Base-by-base conservation (phyloP, 1,284 basidiomycete genomes). In the Trametes sp. region DNA sequence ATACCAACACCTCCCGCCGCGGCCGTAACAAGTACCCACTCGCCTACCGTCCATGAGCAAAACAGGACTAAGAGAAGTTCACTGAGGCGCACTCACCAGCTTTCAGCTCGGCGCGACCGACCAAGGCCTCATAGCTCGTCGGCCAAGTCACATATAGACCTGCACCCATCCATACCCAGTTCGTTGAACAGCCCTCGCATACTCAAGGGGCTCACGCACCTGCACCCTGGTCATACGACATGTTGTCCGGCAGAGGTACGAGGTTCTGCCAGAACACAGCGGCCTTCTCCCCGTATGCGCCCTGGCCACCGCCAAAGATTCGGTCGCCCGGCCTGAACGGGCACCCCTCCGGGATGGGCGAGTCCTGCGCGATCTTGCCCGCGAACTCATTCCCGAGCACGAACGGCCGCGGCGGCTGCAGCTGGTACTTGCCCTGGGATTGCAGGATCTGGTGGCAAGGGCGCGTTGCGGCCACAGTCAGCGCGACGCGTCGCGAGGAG, bases 1-100 rank as follows among this genome's bases (percentile, higher is more conserved):
- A 98, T 88, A 0, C 97, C 97, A 4, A 99, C 96, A 28, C 96
- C 96, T 13, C 94, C 94, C 1, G 93, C 94, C n/a, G 92, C 92
- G 11, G 93, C 95, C 55, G 91, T 92, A 7, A 97, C 89, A 16
- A 97, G 84, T 2, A 96, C 87, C 87, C 92, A 95, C 78, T 98
- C 95, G 28, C 89, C 93, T 93, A 51, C 10, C 21, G 19, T 38
- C 56, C n/a, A 29, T 54, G 31, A 68, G 50, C 26, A 49, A 42
- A 19, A n/a, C 21, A 19, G 45, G 41, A 19, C 46, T 50, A 0
- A 52, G 46, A 38, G 14, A 4, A 35, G 11, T 10, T 23, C 6
- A 35, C 51, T 6, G 16, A 41, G 35, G 35, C 23, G 38, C 44
- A 65, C 65, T 67, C 44, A 88, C 93, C 93, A 62, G 86, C 74